Conservation (phyloP, 768 basidiomycete genomes). For the Boletus subcaerulescens region DNA sequence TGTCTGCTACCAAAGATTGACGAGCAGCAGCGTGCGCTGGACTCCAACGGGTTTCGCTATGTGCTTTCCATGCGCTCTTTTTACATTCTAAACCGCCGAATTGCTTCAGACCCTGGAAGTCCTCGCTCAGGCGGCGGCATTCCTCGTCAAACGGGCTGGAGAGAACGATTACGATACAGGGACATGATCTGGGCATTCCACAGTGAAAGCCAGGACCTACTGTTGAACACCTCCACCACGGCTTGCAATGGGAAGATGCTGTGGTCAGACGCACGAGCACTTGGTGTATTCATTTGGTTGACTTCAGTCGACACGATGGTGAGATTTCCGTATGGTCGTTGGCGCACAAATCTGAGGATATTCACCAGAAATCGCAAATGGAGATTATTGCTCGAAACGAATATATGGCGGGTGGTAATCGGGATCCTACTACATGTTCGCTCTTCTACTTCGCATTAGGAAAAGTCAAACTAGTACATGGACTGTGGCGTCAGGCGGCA, state of each 20-base stretch:
- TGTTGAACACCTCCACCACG: constrained; percentile 64
- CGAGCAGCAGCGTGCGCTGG: constrained; percentile 85
- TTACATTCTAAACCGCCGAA: constrained; percentile 74
- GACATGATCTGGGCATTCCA: constrained; percentile 98
- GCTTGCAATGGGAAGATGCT: constrained; percentile 84
- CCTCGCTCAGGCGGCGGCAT: constrained; percentile 42
- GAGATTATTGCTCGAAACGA: constrained; percentile 90
- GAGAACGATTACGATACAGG: constrained; percentile 82
- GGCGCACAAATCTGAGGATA: not conserved
- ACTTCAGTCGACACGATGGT: constrained; percentile 78
- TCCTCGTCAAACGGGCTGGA: constrained; percentile 50
- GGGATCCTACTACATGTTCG: constrained; percentile 87
- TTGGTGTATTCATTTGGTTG: constrained; percentile 89
- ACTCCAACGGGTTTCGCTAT: constrained; percentile 90
- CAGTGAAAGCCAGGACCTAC: constrained; percentile 87
- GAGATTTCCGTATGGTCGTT: constrained; percentile 24
- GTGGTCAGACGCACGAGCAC: constrained; percentile 83
- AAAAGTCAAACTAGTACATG: constrained; percentile 88
- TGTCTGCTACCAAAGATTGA: constrained; percentile 58
- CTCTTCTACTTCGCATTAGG: constrained; percentile 94
- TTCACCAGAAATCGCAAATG: constrained; percentile 68
- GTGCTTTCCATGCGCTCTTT: constrained; percentile 91
- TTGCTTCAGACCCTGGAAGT: constrained; percentile 45
- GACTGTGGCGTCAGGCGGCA: constrained; percentile 91
- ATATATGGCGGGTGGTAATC: constrained; percentile 82